Evolutionary conservation across 768 basidiomycete genomes (phyloP).

Genomic region (Suillus paluster): DNA sequence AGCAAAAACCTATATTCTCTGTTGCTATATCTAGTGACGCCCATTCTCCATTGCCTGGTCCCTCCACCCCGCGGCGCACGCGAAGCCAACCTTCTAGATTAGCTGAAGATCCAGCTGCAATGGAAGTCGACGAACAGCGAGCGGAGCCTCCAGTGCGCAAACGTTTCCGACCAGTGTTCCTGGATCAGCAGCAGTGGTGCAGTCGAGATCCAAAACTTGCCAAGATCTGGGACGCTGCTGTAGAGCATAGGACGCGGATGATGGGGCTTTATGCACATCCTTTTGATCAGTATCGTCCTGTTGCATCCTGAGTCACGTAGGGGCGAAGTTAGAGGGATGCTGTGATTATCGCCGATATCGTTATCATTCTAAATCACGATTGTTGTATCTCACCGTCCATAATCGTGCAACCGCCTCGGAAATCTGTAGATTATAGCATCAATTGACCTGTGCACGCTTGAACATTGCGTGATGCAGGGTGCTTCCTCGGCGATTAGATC

Average conservation of each 20-base stretch:
- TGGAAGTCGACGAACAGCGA: slow-evolving; percentile 29
- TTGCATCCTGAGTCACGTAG: background rate
- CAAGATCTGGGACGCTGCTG: slow-evolving; percentile 28
- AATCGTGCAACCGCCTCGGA: background rate
- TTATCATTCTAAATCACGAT: background rate
- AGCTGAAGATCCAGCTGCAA: slow-evolving; percentile 9
- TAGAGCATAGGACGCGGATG: slow-evolving; percentile 19
- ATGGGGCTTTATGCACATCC: slow-evolving; percentile 17
- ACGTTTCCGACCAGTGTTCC: slow-evolving; percentile 54
- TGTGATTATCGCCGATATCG: background rate
- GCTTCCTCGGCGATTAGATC: too few species aligned
- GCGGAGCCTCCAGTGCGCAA: slow-evolving; percentile 27
- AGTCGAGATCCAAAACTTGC: slow-evolving; percentile 43
- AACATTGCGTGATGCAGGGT: too few species aligned
- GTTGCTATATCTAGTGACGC: background rate
- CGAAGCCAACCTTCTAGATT: slow-evolving; percentile 16
- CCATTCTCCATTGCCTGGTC: slow-evolving; percentile 21
- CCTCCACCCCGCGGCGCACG: slow-evolving; percentile 30
- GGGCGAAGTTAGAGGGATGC: background rate
- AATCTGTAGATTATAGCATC: too few species aligned
- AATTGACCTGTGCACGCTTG: too few species aligned
- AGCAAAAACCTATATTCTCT: slow-evolving; percentile 4
- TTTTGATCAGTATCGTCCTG: slow-evolving; percentile 11
- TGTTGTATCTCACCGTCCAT: too few species aligned
- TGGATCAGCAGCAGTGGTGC: slow-evolving; percentile 54